Evolutionary conservation across 2,329 filamentous ascomycete genomes (phyloP), one percentile per base, ranked within the genome.

Genomic region (Allantophomopsis cytisporea): DNA sequence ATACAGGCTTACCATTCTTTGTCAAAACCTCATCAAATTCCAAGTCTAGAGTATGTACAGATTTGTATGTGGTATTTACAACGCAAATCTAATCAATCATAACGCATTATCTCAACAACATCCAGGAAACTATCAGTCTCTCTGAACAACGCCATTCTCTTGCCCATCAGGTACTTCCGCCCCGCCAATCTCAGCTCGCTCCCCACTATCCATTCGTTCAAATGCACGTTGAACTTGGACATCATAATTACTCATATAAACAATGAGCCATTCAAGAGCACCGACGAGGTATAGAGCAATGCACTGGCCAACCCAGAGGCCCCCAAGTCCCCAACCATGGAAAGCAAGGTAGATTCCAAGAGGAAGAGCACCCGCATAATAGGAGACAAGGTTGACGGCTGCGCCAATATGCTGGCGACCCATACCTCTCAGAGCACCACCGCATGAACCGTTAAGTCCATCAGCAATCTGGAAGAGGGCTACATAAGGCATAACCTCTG

Each of bases 401-500:
- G 85, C 86, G 12, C 87, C 87, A 37, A 93, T 71, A 66, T 88
- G 86, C 58, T 94, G 86, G 40, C 83, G 65, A 2, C 86, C 87
- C 83, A 89, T 91, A 0, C 86, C 87, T 46, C 86, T 63, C 12
- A 94, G 61, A 15, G 77, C 76, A 1, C 87, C 86, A 1, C 87
- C 86, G 53, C 86, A 94, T 43, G 76, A 83, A 1, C 86, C 85
- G 51, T 91, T 91, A 28, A 94, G 61, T 0, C 86, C 87, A 54
- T 94, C 86, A 0, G 86, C 85, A 43, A 94, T 88, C 62, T 94
- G 86, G 59, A 94, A 94, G 2, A 94, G 64, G 1, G 86, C 87
- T 1, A 94, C 86, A 50, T 79, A 89, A 0, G 87, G 87, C 66
- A 94, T 78, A 18, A 94, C 81, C 13, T 79, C 63, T 1, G 80